phyloP scores from a whole-genome alignment of 2,329 filamentous ascomycete genomes.

The Fusarium sp. region DNA sequence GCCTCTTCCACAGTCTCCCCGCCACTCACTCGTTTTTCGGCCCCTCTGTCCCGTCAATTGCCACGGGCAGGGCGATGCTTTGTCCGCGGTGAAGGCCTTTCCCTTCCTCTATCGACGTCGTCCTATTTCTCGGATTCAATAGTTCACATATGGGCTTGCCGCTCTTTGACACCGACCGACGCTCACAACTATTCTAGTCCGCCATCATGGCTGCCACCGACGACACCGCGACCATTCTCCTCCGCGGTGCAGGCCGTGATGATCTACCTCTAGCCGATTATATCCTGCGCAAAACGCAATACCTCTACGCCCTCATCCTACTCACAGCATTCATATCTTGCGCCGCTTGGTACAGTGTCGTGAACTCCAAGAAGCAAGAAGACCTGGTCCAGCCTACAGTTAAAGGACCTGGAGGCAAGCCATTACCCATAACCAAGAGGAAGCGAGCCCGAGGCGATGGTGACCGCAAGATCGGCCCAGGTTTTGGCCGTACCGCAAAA shows the following conservation, averaged over 20 bases:
- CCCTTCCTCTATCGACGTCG: conserved; percentile 31
- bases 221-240: conserved; percentile 44
- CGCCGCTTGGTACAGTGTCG: conserved; percentile 63
- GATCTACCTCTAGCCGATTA: conserved; percentile 50
- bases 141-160: conserved; percentile 37
- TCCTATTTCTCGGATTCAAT: conserved; percentile 21
- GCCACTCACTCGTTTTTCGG: conserved; percentile 41
- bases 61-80: conserved; percentile 52
- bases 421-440: conserved; percentile 75
- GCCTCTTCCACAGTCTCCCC: conserved; percentile 35
- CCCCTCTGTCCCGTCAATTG: conserved; percentile 46
- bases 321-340: conserved; percentile 61
- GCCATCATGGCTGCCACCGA: conserved; percentile 50
- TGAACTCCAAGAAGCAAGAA: conserved; percentile 61
- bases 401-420: conserved; percentile 88
- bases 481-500: conserved; percentile 74
- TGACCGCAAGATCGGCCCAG: conserved; percentile 56
- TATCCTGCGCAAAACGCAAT: conserved; percentile 58
- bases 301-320: conserved; percentile 63
- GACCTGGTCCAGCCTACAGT: conserved; percentile 58
- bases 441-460: conserved; percentile 58
- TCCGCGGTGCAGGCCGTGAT: conserved; percentile 37
- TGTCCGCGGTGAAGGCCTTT: conserved; percentile 48
- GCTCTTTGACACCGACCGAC: conserved; percentile 37
- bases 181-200: conserved; percentile 43